Evolutionary conservation across 305 asterid genomes (phyloP).

Genomic region (Fraxinus dipetala): DNA sequence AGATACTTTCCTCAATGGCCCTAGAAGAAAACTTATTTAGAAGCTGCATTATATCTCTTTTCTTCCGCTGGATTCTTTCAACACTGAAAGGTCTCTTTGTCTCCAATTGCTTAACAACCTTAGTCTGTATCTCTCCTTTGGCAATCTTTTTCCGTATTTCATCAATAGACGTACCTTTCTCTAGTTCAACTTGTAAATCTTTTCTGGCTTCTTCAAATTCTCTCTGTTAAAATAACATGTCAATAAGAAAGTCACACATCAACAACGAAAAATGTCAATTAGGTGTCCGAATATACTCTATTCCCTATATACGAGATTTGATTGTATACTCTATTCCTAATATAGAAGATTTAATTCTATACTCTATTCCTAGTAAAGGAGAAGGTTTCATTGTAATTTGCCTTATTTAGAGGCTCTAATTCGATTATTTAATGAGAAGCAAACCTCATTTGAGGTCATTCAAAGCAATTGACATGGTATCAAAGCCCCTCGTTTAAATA

Average conservation of each 20-base stretch:
- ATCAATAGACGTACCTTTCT: constrained; percentile 63
- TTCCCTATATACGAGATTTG: not conserved
- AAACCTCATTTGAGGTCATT: not conserved
- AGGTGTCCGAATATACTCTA: not conserved
- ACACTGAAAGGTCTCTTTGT: constrained; percentile 30
- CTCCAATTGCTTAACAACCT: constrained; percentile 51
- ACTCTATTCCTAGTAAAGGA: not conserved
- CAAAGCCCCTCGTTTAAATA: not conserved
- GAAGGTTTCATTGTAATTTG: not conserved
- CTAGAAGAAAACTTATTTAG: constrained; percentile 50
- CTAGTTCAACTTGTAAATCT: constrained; percentile 72
- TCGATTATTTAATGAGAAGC: not conserved
- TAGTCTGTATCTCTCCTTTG: constrained; percentile 66
- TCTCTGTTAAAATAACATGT: constrained; percentile 45
- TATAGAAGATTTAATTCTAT: no score
- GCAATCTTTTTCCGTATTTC: constrained; percentile 55
- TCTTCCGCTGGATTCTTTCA: constrained; percentile 84
- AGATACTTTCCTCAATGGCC: constrained; percentile 36
- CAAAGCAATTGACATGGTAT: not conserved
- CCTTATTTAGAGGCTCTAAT: not conserved
- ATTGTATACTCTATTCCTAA: not conserved
- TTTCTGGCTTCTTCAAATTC: constrained; percentile 91
- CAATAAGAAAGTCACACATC: constrained; percentile 20
- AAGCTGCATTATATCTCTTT: constrained; percentile 66
- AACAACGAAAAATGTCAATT: constrained; percentile 7